Evolutionary conservation across 345 rosid genomes (phyloP).

Genomic region (Eucalyptus erythrocorys): DNA sequence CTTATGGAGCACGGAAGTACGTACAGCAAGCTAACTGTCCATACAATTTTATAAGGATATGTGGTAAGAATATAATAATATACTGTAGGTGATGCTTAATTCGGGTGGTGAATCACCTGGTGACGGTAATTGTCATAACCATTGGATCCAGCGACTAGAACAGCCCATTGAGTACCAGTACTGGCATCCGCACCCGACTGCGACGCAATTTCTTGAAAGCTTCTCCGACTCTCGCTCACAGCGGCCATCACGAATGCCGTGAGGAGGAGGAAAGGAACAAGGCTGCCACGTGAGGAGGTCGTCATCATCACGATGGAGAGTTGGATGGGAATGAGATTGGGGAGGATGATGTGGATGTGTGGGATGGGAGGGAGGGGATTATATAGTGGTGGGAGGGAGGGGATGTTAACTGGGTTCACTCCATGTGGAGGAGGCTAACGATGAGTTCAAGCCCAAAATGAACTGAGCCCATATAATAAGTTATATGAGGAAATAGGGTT

Average conservation of each 20-base stretch:
- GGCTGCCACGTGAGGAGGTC: neutral
- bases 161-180: slow-evolving; percentile 50
- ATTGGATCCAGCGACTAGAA: slow-evolving; percentile 59
- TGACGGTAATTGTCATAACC: slow-evolving; percentile 48
- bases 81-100: neutral
- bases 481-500: no score
- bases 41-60: neutral
- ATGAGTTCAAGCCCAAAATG: no score
- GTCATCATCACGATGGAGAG: neutral
- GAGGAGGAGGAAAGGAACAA: neutral
- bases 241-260: neutral
- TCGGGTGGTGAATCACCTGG: slow-evolving; percentile 29
- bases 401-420: no score
- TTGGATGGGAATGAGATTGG: neutral
- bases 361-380: neutral
- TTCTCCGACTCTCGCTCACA: neutral
- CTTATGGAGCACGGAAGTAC: neutral
- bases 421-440: no score
- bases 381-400: neutral
- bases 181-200: neutral
- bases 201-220: neutral
- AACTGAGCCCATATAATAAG: no score
- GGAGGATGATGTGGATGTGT: neutral
- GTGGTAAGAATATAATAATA: neutral
- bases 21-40: neutral